Evolutionary conservation across 768 basidiomycete genomes (phyloP).

Genomic region (Cytidiella melzeri): DNA sequence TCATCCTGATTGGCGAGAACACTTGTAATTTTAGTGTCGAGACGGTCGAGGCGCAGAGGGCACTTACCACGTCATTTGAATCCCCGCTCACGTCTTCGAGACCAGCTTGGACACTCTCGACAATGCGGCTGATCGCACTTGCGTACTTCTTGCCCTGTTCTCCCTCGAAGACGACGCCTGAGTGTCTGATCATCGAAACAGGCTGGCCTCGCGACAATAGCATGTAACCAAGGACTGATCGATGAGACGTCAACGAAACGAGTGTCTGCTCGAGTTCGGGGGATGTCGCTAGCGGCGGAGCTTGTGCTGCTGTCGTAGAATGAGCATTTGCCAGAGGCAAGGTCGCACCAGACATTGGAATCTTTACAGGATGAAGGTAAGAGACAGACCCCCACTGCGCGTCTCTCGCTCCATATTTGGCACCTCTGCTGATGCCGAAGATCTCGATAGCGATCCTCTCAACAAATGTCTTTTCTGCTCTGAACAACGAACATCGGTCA

Average conservation of each 20-base stretch:
- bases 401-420: too few relatives aligned
- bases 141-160: conserved; percentile 78
- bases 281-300: not conserved
- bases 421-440: too few relatives aligned
- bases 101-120: conserved; percentile 72
- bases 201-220: conserved; percentile 70
- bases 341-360: not conserved
- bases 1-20: conserved; percentile 53
- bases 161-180: conserved; percentile 81
- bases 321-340: not conserved
- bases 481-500: too few relatives aligned
- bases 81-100: conserved; percentile 70
- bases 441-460: too few relatives aligned
- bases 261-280: conserved; percentile 85
- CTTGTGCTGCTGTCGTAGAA: not conserved
- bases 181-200: conserved; percentile 75
- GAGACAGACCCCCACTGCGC: not conserved
- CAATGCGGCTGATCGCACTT: conserved; percentile 62
- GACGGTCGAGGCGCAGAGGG: not conserved
- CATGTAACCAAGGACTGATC: conserved; percentile 84
- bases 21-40: too few relatives aligned
- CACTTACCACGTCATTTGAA: conserved; percentile 52
- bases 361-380: not conserved
- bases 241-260: conserved; percentile 67
- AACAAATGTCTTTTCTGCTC: too few relatives aligned